A percentile compares a stretch with the other conserved stretches of the same genome.
phyloP scores from a whole-genome alignment of 1,139 yeast species.

The Yamadazyma oceani region DNA sequence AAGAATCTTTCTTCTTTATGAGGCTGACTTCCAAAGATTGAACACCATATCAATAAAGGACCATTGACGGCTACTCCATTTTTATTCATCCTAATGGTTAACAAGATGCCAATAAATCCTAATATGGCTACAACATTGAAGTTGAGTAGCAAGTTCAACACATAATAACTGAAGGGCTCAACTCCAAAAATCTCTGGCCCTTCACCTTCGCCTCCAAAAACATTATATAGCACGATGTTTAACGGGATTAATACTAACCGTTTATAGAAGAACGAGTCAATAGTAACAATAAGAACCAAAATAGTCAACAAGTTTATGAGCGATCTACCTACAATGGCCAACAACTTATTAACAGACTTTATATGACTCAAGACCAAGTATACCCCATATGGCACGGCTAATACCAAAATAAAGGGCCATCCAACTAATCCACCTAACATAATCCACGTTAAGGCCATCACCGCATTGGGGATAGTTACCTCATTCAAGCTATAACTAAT shows the following conservation, averaged over 20 bases:
- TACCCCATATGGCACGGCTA: slow-evolving; percentile 60
- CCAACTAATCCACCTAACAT: slow-evolving; percentile 76
- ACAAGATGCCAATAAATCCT: slow-evolving; percentile 40
- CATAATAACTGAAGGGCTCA: slow-evolving; percentile 79
- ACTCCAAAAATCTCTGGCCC: slow-evolving; percentile 94
- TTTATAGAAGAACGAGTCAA: slow-evolving; percentile 71
- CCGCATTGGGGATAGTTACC: slow-evolving; percentile 13
- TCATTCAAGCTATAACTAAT: slow-evolving; percentile 37
- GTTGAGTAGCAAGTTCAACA: slow-evolving; percentile 67
- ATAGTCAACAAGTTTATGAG: slow-evolving; percentile 24
- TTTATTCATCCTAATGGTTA: slow-evolving; percentile 18
- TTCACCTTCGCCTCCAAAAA: slow-evolving; percentile 64
- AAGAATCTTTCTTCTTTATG: slow-evolving; percentile 93
- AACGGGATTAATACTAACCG: slow-evolving; percentile 68
- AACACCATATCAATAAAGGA: slow-evolving; percentile 62
- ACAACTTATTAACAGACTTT: slow-evolving; percentile 12
- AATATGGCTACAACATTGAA: slow-evolving; percentile 60
- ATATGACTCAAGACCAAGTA: slow-evolving; percentile 21
- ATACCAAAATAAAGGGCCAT: slow-evolving; percentile 84
- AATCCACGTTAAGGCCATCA: slow-evolving; percentile 48
- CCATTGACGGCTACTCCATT: slow-evolving; percentile 16
- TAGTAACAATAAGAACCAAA: slow-evolving; percentile 19
- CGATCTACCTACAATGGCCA: slow-evolving; percentile 19
- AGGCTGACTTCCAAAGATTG: slow-evolving; percentile 69
- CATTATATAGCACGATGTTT: slow-evolving; percentile 83